Evolutionary conservation across 352 stramenopile species (phyloP).

Genomic region (Phytophthora palmivora): DNA sequence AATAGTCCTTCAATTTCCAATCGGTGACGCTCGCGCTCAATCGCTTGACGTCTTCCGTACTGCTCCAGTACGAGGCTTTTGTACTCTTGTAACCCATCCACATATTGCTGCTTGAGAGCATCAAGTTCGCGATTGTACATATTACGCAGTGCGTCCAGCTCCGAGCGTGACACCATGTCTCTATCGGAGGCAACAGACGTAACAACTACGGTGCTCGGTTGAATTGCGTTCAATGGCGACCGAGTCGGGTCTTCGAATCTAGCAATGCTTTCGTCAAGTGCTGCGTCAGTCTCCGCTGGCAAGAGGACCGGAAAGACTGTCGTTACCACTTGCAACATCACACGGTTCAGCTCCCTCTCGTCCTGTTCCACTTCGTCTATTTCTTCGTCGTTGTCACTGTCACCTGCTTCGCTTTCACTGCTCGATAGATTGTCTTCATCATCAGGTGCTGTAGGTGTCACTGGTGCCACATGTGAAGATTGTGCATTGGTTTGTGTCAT

Average conservation of each 20-base stretch:
- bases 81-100: slow-evolving; percentile 66
- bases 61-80: slow-evolving; percentile 79
- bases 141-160: slow-evolving; percentile 50
- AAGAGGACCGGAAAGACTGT: slow-evolving; percentile 51
- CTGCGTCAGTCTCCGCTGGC: slow-evolving; percentile 43
- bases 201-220: slow-evolving; percentile 6
- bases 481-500: slow-evolving; percentile 1
- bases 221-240: slow-evolving; percentile 30
- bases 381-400: slow-evolving; percentile 37
- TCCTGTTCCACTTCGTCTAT: slow-evolving; percentile 51
- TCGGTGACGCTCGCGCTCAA: slow-evolving; percentile 64
- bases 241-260: slow-evolving; percentile 55
- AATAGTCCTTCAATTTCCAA: slow-evolving; percentile 73
- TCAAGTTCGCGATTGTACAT: slow-evolving; percentile 52
- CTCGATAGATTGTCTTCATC: slow-evolving; percentile 63
- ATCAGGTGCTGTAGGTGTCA: slow-evolving; percentile 22
- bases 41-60: slow-evolving; percentile 61
- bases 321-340: slow-evolving; percentile 58
- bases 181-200: neutral
- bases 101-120: slow-evolving; percentile 66
- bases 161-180: slow-evolving; percentile 29
- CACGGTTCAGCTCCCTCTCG: slow-evolving; percentile 56
- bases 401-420: slow-evolving; percentile 50
- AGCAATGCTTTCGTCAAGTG: slow-evolving; percentile 53
- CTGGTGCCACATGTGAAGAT: neutral